phyloP scores from a whole-genome alignment of 495 filamentous ascomycete genomes.

The Penicillium manginii region DNA sequence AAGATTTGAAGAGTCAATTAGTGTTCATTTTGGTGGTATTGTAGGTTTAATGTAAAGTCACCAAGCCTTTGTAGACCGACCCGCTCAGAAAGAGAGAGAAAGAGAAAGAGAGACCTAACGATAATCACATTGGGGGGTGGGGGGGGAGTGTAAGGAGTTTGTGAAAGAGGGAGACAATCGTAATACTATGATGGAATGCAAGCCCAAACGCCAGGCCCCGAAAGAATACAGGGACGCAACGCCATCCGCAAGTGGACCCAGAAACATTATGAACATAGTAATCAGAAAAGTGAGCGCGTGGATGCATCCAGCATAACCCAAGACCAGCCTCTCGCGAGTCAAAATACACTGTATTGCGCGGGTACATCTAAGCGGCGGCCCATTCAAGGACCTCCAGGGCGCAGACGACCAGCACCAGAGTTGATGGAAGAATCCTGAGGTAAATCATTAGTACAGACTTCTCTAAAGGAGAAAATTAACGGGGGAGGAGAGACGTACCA shows the following conservation, averaged over 20 bases:
- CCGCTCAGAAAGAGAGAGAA: background rate
- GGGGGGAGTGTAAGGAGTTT: background rate
- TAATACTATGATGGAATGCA: background rate
- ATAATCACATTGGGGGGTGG: background rate
- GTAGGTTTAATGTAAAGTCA: background rate
- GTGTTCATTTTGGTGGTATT: background rate
- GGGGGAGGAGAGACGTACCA: slow-evolving; percentile 62
- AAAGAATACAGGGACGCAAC: background rate
- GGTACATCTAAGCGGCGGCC: slow-evolving; percentile 52
- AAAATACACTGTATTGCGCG: slow-evolving; percentile 5
- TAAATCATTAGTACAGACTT: slow-evolving; percentile 18
- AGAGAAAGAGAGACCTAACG: background rate
- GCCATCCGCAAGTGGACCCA: background rate
- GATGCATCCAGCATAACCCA: background rate
- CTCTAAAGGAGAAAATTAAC: background rate
- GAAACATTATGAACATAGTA: background rate
- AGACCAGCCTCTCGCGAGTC: slow-evolving; percentile 12
- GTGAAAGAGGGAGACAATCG: background rate
- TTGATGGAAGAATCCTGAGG: slow-evolving; percentile 89
- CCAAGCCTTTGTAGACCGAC: background rate
- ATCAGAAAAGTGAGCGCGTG: background rate
- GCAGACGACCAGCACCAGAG: slow-evolving; percentile 84
- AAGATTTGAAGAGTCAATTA: background rate
- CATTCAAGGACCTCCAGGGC: slow-evolving; percentile 94
- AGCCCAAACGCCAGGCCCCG: background rate